A percentile compares a stretch with the other conserved stretches of the same genome.
phyloP scores from a whole-genome alignment of 1,284 basidiomycete species.

The Exsudoporus floridanus region DNA sequence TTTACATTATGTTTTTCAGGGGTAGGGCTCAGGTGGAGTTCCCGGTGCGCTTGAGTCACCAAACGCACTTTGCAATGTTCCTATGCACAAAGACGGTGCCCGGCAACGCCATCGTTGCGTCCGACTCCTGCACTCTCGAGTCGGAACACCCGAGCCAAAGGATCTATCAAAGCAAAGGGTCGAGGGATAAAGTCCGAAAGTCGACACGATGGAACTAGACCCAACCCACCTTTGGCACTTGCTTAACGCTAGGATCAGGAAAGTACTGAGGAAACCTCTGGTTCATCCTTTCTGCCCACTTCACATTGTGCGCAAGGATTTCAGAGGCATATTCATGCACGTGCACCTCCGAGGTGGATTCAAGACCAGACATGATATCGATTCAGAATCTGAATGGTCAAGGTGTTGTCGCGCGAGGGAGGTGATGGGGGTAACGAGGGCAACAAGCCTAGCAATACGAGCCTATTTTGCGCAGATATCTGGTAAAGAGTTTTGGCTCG shows the following conservation, averaged over 20 bases:
- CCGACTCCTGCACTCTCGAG: slow-evolving; percentile 47
- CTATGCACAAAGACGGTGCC: slow-evolving; percentile 53
- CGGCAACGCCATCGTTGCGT: slow-evolving; percentile 39
- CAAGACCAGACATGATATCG: slow-evolving; percentile 1
- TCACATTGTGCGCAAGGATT: slow-evolving; percentile 4
- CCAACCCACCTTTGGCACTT: slow-evolving; percentile 10
- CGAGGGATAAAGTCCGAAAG: too few species aligned
- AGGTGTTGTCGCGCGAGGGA: background rate
- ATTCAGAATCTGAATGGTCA: background rate
- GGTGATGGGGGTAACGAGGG: too few species aligned
- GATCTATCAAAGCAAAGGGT: slow-evolving; percentile 25
- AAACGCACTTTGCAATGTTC: slow-evolving; percentile 45
- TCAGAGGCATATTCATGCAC: background rate
- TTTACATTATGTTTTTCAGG: background rate
- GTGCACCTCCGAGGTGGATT: background rate
- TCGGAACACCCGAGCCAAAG: slow-evolving; percentile 61
- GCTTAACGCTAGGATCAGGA: slow-evolving; percentile 9
- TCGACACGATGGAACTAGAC: too few species aligned
- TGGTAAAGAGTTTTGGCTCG: background rate
- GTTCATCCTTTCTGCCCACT: slow-evolving; percentile 25
- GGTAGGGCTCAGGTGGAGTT: too few species aligned
- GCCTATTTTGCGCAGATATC: background rate
- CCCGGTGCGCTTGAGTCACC: too few species aligned
- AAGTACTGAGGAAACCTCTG: slow-evolving; percentile 29
- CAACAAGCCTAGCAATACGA: background rate